A percentile compares a stretch with the other conserved stretches of the same genome.
phyloP scores from a whole-genome alignment of 176 grass and related monocot species.

The Aechmea fasciata region DNA sequence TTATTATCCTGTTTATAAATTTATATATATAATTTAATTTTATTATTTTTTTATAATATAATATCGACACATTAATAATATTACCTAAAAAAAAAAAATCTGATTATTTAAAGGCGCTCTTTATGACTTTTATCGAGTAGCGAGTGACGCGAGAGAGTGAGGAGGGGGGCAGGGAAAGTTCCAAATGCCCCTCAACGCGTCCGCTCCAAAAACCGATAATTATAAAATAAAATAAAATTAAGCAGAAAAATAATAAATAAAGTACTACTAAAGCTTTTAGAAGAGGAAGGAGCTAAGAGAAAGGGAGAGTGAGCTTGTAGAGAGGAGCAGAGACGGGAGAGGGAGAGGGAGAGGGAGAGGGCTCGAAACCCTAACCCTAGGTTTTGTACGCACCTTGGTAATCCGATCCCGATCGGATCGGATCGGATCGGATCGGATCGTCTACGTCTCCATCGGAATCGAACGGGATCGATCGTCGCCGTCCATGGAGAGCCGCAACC shows the following conservation, averaged over 20 bases:
- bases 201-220: conserved; percentile 31
- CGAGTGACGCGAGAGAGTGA: neutral
- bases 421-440: too few relatives aligned
- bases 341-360: neutral
- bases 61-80: too few relatives aligned
- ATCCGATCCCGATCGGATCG: too few relatives aligned
- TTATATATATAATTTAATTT: too few relatives aligned
- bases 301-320: neutral
- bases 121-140: neutral
- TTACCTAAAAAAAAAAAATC: too few relatives aligned
- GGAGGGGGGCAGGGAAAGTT: conserved; percentile 11
- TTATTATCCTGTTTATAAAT: too few relatives aligned
- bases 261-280: neutral
- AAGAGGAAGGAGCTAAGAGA: neutral
- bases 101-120: neutral
- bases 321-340: neutral
- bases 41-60: too few relatives aligned
- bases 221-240: conserved; percentile 3
- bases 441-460: too few relatives aligned
- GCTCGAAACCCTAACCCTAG: neutral
- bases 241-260: neutral
- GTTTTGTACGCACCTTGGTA: too few relatives aligned
- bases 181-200: conserved; percentile 38
- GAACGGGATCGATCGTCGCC: too few relatives aligned
- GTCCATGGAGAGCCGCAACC: neutral